Conservation (phyloP, 371 early-diverging fungal species). For the Mortierella polycephala region DNA sequence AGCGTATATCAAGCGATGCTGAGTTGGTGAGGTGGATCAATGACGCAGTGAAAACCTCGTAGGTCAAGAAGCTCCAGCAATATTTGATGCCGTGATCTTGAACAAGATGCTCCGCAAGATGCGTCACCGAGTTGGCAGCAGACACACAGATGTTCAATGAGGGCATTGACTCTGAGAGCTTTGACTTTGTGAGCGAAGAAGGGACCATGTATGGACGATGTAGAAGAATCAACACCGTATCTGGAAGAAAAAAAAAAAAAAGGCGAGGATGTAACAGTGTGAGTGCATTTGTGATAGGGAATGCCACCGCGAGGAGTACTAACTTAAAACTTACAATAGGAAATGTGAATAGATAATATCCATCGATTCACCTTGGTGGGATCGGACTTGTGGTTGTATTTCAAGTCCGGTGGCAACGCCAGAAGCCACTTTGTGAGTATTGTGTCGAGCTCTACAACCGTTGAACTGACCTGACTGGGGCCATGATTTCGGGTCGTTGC, state of each 20-base stretch:
- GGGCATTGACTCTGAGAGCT: slow-evolving; percentile 49
- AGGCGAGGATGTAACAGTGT: not conserved
- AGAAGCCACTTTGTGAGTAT: slow-evolving; percentile 50
- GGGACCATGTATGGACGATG: slow-evolving; percentile 67
- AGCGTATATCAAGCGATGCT: slow-evolving; percentile 41
- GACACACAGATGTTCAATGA: slow-evolving; percentile 52
- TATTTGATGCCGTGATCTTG: slow-evolving; percentile 16
- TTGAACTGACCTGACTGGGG: slow-evolving; percentile 34
- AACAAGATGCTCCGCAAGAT: slow-evolving; percentile 18
- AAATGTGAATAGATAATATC: slow-evolving; percentile 46
- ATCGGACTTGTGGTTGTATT: slow-evolving; percentile 31
- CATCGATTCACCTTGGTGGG: slow-evolving; percentile 23
- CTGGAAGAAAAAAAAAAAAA: slow-evolving; percentile 7
- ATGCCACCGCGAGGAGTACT: not conserved
- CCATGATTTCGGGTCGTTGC: slow-evolving; percentile 39
- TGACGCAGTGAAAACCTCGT: slow-evolving; percentile 33
- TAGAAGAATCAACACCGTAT: slow-evolving; percentile 63
- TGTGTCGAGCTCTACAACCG: slow-evolving; percentile 41
- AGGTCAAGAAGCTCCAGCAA: slow-evolving; percentile 36
- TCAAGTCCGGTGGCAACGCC: slow-evolving; percentile 32
- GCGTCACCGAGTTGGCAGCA: slow-evolving; percentile 51
- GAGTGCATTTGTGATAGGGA: too few relatives aligned
- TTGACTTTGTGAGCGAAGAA: slow-evolving; percentile 36
- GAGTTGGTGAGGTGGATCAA: slow-evolving; percentile 53
- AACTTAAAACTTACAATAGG: slow-evolving; percentile 37